phyloP scores from a whole-genome alignment of 2,329 filamentous ascomycete species.

The Dactylellina haptotyla region DNA sequence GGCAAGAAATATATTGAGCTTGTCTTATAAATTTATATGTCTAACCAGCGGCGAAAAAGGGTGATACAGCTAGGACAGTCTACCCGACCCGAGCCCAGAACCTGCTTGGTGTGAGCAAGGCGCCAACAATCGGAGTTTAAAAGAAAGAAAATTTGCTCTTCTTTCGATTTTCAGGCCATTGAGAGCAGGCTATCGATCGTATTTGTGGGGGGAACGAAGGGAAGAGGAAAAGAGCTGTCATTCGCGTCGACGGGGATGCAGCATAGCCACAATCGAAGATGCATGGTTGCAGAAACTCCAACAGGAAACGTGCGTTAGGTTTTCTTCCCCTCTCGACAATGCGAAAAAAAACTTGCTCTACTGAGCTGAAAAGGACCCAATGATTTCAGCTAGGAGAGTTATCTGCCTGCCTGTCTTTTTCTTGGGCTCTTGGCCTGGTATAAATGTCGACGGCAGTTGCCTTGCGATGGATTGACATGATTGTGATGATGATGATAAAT shows the following conservation, averaged over 20 bases:
- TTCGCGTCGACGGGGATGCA: slow-evolving; percentile 42
- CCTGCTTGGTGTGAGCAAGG: slow-evolving; percentile 2
- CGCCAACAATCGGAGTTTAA: slow-evolving; percentile 45
- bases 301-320: slow-evolving; percentile 6
- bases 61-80: slow-evolving; percentile 19
- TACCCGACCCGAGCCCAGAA: slow-evolving; percentile 34
- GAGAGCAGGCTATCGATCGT: slow-evolving; percentile 1
- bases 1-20: slow-evolving; percentile 3
- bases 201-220: slow-evolving; percentile 12
- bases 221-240: slow-evolving; percentile 4
- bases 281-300: slow-evolving; percentile 19
- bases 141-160: slow-evolving; percentile 6
- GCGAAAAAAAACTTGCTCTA: background rate
- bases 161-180: slow-evolving; percentile 11
- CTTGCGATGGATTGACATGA: no score
- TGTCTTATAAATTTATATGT: slow-evolving; percentile 1
- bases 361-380: no score
- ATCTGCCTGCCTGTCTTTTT: no score
- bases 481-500: no score
- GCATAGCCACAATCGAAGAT: slow-evolving; percentile 48
- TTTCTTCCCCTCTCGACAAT: slow-evolving; percentile 9
- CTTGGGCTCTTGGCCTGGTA: no score
- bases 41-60: background rate
- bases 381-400: no score
- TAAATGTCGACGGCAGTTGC: no score